These are phyloP conservation scores for Volvariella volvacea DNA, from an alignment of 1,284 basidiomycete genomes.

Conservation along the genomic window DNA sequence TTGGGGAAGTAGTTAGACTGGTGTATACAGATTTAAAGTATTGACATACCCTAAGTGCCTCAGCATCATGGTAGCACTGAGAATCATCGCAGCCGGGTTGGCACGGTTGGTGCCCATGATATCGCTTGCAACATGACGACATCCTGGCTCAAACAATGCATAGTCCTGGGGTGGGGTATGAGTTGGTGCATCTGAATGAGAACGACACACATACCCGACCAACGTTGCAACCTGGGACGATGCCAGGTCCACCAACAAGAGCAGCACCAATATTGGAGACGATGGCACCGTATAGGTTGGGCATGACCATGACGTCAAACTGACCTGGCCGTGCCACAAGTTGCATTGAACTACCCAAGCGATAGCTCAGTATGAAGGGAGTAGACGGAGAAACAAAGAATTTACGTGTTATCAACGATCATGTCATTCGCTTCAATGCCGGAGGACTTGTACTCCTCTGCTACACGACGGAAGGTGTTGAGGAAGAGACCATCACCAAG, in stretches of 20 bases:
- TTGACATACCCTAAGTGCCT: slow-evolving; percentile 81
- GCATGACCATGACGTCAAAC: slow-evolving; percentile 99
- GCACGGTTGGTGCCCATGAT: slow-evolving; percentile 98
- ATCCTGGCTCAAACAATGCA: slow-evolving; percentile 98
- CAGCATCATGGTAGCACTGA: slow-evolving; percentile 98
- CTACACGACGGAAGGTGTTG: slow-evolving; percentile 95
- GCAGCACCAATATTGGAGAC: slow-evolving; percentile 98
- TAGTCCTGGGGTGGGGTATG: slow-evolving; percentile 63
- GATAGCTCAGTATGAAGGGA: slow-evolving; percentile 1
- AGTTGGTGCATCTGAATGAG: slow-evolving; percentile 7
- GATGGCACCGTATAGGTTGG: slow-evolving; percentile 94
- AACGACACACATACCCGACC: slow-evolving; percentile 58
- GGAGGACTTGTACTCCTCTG: slow-evolving; percentile 90
- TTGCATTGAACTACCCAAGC: slow-evolving; percentile 81
- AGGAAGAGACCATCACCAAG: slow-evolving; percentile 99
- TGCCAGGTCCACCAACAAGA: slow-evolving; percentile 95
- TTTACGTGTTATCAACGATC: slow-evolving; percentile 98
- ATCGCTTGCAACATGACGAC: slow-evolving; percentile 96
- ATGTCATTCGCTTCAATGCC: slow-evolving; percentile 96
- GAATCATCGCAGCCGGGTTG: slow-evolving; percentile 98
- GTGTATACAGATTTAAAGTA: background rate
- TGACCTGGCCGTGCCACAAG: slow-evolving; percentile 92
- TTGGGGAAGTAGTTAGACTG: slow-evolving; percentile 19
- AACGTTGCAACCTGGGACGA: slow-evolving; percentile 98
- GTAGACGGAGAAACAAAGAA: slow-evolving; percentile 9